Base-by-base conservation (phyloP, 495 filamentous ascomycete species). In the Aspergillus indologenus region DNA sequence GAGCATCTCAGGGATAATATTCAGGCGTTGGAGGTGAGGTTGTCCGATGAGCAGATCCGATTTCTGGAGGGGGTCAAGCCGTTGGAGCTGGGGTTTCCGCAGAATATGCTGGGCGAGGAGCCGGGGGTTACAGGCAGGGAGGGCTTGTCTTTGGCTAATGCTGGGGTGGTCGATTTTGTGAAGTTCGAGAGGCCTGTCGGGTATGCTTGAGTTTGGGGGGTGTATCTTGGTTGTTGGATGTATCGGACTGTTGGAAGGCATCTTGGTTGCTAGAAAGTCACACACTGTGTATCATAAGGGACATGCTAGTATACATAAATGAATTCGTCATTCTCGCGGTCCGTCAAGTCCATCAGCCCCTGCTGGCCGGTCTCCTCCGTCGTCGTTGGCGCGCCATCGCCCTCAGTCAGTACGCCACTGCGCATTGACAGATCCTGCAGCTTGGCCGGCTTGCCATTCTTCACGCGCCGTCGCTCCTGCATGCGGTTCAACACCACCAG, bases 1-100 rank as follows among this genome's bases (percentile, higher is more conserved):
- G 81, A 84, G 64, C 84, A 90, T 65, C 65, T 89, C 14, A 73
- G 79, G 54, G 79, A 78, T 49, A 90, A 88, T 53, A 84, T 89
- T 53, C 72, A 83, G 61, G 83, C 81, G 0, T 63, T 90, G 49
- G 71, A 59, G 0, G 69, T 90, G 26, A 65, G 68, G 1, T 66
- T 90, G 45, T 79, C 77, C 2, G 60, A 77, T 6, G 72, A 84
- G 58, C 80, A 90, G 47, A 76, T 89, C 31, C 65, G 77, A 42
- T 73, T 82, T 54, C 69, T 90, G 46, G 85, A 89, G 51, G 63
- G 67, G 21, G 72, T 75, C 1, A 64, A 46, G 22, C 58, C 65
- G 4, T 82, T 86, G 53, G 79, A 84, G 47, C 7, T 73, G 31
- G 83, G 83, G 0, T 87, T 83, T 61, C 83, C 84, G 0, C 47